Evolutionary conservation across 179 eudicot genomes (phyloP), one percentile per base, ranked within the genome.

Genomic region (Silene vulgaris): DNA sequence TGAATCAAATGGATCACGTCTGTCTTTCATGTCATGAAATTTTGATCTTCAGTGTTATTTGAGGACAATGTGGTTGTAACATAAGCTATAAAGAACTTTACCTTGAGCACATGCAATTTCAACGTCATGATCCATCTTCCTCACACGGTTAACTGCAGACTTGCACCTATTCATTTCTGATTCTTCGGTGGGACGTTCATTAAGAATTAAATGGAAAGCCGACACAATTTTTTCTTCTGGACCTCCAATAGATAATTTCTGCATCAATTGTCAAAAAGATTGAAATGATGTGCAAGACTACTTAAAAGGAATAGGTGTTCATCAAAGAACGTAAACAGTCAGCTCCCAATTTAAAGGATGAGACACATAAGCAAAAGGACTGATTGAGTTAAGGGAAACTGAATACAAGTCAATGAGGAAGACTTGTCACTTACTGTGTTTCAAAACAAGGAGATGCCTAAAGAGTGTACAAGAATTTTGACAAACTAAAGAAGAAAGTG

Each of bases 201-300:
- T 85, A 32, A 79, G 80, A 11, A 92, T 95, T 75, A 76, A 75
- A 85, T 92, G 90, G 79, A 86, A 88, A 61, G 97, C 97, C 57
- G 99, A 89, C 17, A 95, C 95, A 13, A 95, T 95, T 81, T 84
- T 95, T 76, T 95, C 99, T 8, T 88, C 90, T 52, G 90, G 74
- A 56, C 96, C 89, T 70, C 99, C 99, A 71, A 90, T 84, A 30
- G 90, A 81, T 79, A 95, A 66, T 90, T 90, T 95, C 99, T 95
- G 89, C 59, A 80, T 72, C 57, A 12, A 37, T 57, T n/a, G 57
- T 54, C 71, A 74, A 1, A 40, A 40, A 7, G 16, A 77, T 43
- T 62, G 40, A 23, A n/a, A 37, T 3, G 48, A 16, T 74, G 20
- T 61, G 66, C 43, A 54, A 59, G 45, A 63, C 60, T 8, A 32